Evolutionary conservation across 208 protist species (phyloP).

Genomic region (Trypanosoma mega): DNA sequence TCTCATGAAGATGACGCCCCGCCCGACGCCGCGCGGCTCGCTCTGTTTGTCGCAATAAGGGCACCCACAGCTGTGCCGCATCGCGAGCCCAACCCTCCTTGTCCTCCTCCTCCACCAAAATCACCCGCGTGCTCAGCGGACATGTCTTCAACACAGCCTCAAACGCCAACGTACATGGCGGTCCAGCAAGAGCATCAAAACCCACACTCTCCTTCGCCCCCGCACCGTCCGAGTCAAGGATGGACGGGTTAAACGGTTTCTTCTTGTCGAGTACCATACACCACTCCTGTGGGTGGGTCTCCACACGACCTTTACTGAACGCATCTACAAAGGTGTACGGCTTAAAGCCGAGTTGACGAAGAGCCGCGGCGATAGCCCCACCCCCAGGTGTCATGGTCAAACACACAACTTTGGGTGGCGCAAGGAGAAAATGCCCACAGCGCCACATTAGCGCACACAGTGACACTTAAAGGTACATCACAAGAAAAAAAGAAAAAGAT

Average conservation of each 20-base stretch:
- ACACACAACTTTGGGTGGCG: conserved; percentile 53
- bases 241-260: conserved; percentile 61
- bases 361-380: conserved; percentile 55
- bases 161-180: conserved; percentile 77
- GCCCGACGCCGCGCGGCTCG: conserved; percentile 21
- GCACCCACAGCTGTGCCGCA: conserved; percentile 42
- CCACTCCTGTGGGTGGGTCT: conserved; percentile 84
- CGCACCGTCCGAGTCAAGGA: conserved; percentile 22
- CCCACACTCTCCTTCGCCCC: neutral
- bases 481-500: conserved; percentile 14
- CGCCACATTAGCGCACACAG: conserved; percentile 19
- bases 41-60: conserved; percentile 44
- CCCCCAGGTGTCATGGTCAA: conserved; percentile 80
- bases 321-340: conserved; percentile 77
- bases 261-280: conserved; percentile 54
- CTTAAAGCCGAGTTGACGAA: conserved; percentile 64
- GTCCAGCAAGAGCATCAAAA: conserved; percentile 79
- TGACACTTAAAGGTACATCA: neutral
- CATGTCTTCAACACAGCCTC: conserved; percentile 70
- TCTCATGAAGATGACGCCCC: conserved; percentile 38
- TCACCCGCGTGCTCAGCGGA: conserved; percentile 71
- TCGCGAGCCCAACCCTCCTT: conserved; percentile 74
- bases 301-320: conserved; percentile 54
- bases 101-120: conserved; percentile 80
- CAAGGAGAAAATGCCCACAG: conserved; percentile 6